phyloP scores from a whole-genome alignment of 176 grass and related monocot genomes.

The Poa pratensis region DNA sequence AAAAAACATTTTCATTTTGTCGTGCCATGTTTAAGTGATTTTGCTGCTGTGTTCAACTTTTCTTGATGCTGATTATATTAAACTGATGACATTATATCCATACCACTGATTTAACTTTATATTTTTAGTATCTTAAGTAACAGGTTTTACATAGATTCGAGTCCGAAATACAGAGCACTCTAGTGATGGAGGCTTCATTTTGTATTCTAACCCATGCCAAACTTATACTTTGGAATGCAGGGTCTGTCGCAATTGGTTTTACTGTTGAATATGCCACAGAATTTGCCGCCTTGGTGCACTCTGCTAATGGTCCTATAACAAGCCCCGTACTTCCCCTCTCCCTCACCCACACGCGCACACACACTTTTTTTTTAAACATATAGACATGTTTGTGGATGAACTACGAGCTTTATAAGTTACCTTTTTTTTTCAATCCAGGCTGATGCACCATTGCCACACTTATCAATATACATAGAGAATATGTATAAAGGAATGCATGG shows the following conservation, averaged over 20 bases:
- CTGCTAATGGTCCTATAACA: slow-evolving; percentile 17
- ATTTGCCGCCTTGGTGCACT: background rate
- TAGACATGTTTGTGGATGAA: background rate
- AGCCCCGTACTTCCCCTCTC: background rate
- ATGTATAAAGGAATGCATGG: slow-evolving; percentile 70
- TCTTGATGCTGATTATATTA: background rate
- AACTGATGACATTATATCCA: background rate
- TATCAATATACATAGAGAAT: slow-evolving; percentile 36
- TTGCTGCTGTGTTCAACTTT: background rate
- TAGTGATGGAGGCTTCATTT: slow-evolving; percentile 5
- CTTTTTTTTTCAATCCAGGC: background rate
- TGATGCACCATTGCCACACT: background rate
- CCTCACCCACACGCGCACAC: background rate
- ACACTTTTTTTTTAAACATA: background rate
- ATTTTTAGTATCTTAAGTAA: background rate
- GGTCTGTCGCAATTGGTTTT: slow-evolving; percentile 15
- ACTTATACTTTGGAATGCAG: slow-evolving; percentile 20
- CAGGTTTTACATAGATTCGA: background rate
- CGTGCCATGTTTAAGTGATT: background rate
- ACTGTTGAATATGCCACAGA: background rate
- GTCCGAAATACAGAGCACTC: background rate
- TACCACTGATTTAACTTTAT: background rate
- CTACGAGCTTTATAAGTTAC: background rate
- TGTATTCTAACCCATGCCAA: background rate
- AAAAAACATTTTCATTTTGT: background rate